Evolutionary conservation across 257 asterid genomes (phyloP), one percentile per base, ranked within the genome.

Genomic region (Nicotiana attenuata): DNA sequence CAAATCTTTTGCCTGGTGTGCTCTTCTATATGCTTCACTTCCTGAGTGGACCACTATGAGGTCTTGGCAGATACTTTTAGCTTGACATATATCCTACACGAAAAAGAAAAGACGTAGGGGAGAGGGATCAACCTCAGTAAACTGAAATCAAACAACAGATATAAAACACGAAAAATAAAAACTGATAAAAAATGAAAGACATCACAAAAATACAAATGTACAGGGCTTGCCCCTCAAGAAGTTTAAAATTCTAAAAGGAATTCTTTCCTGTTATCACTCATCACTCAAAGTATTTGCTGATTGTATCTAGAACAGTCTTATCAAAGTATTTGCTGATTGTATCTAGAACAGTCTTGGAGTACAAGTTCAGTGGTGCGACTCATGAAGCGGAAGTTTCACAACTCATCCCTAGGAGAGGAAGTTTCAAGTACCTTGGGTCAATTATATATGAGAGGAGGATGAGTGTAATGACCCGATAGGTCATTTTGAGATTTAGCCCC

Each of bases 1-100:
- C 16, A 75, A 50, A 24, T 50, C 45, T 50, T 75, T 75, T 15
- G 64, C 80, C 41, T 24, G 63, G 10, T 50, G 52, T 0, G 88
- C 89, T 71, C 22, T 80, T 50, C 3, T 63, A 84, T 66, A 88
- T 77, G 83, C 86, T 80, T 86, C 88, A 77, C 83, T 84, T 76
- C 89, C 91, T 0, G 14, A 56, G 31, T 31, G 83, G 45, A 85
- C 88, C 28, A 88, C 64, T 65, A 45, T n/a, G 20, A 85, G 24
- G 50, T 83, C 83, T 22, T 65, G 41, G 55, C 31, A 69, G 20
- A 77, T 16, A 29, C 77, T 59, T 64, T 22, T 55, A 38, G 41
- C 68, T 29, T 53, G 33, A 76, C 4, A 3, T 7, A 75, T 38
- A 79, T 57, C 84, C 88, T 87, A 24, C 65, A 76, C 5, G 17